Evolutionary conservation across 2,329 filamentous ascomycete genomes (phyloP).

Genomic region (Cercospora sp.): DNA sequence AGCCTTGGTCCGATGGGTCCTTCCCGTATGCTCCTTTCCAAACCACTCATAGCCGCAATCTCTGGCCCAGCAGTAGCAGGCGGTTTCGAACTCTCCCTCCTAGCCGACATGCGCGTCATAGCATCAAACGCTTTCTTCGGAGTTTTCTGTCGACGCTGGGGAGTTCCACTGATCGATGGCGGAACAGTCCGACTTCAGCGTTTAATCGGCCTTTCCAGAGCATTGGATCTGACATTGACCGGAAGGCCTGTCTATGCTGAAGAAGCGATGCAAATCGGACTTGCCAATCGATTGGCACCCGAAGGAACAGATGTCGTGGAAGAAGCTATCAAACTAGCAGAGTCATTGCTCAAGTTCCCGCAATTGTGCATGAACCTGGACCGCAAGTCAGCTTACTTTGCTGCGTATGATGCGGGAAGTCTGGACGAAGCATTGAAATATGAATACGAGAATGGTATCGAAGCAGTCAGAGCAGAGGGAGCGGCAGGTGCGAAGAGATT

Average conservation of each 20-base stretch:
- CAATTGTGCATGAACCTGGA: constrained; percentile 57
- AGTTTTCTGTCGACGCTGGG: constrained; percentile 57
- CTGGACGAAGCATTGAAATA: constrained; percentile 54
- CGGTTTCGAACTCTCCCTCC: constrained; percentile 54
- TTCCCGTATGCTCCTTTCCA: constrained; percentile 52
- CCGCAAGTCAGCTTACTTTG: constrained; percentile 52
- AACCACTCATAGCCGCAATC: constrained; percentile 56
- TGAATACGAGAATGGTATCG: constrained; percentile 51
- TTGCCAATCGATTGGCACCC: constrained; percentile 56
- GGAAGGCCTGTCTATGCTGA: constrained; percentile 52
- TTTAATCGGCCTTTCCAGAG: constrained; percentile 55
- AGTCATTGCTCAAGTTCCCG: constrained; percentile 52
- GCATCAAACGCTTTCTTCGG: constrained; percentile 58
- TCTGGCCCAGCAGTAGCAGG: constrained; percentile 58
- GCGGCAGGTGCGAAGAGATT: constrained; percentile 46
- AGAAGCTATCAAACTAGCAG: constrained; percentile 53
- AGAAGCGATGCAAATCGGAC: constrained; percentile 55
- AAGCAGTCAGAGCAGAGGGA: constrained; percentile 49
- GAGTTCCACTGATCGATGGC: constrained; percentile 52
- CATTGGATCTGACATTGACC: constrained; percentile 60
- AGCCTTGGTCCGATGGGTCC: constrained; percentile 56
- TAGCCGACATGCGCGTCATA: constrained; percentile 56
- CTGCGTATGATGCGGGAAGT: constrained; percentile 50
- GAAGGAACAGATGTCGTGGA: constrained; percentile 51
- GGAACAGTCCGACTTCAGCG: constrained; percentile 56